These are phyloP conservation scores for Podaxis carcinomalis DNA, from an alignment of 768 basidiomycete genomes.

Conservation along the genomic window DNA sequence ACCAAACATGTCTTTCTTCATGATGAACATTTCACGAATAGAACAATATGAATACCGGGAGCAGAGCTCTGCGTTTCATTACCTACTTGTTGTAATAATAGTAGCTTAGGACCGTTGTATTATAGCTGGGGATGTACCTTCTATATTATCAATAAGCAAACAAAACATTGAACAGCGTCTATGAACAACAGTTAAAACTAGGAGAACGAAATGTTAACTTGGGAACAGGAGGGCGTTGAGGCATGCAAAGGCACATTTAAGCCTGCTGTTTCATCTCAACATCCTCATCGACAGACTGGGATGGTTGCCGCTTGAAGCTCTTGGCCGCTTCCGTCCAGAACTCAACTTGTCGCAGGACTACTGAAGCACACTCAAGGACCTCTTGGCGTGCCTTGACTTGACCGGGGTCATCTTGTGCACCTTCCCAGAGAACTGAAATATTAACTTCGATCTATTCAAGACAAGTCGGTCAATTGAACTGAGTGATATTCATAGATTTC, in stretches of 20 bases:
- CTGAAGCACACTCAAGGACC: conserved; percentile 31
- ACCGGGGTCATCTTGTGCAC: conserved; percentile 40
- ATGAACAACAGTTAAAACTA: neutral
- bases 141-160: too few species aligned
- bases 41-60: too few species aligned
- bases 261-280: conserved; percentile 2
- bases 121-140: too few species aligned
- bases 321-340: conserved; percentile 41
- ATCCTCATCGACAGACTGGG: conserved; percentile 12
- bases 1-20: neutral
- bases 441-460: conserved; percentile 31
- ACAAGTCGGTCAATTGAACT: neutral
- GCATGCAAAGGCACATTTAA: neutral
- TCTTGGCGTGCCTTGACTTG: conserved; percentile 37
- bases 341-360: conserved; percentile 38
- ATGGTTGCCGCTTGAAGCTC: conserved; percentile 18
- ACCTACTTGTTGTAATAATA: too few species aligned
- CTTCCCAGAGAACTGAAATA: conserved; percentile 59
- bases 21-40: neutral
- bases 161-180: too few species aligned
- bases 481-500: conserved; percentile 6
- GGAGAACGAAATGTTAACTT: neutral
- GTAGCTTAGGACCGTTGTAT: too few species aligned
- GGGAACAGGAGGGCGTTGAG: neutral
- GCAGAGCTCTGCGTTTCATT: too few species aligned